These are phyloP conservation scores for Sporisorium graminicola DNA, from an alignment of 1,284 basidiomycete genomes.

Conservation along the genomic window DNA sequence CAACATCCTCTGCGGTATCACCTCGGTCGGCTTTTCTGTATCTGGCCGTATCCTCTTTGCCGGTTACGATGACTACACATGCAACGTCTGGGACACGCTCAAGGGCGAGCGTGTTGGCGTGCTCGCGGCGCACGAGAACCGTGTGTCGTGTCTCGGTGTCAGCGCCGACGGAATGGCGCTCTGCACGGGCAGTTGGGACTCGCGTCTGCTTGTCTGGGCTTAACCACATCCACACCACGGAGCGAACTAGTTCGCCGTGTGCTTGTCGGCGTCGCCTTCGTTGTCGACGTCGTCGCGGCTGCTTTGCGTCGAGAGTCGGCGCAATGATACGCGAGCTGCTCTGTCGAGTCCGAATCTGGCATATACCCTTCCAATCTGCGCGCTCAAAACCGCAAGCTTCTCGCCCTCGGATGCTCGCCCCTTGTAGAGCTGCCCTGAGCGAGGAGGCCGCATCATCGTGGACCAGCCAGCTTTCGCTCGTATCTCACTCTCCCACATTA, in stretches of 20 bases:
- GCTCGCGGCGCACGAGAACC: slow-evolving; percentile 95
- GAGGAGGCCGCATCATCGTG: neutral
- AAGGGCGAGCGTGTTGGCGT: slow-evolving; percentile 98
- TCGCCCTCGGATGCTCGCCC: neutral
- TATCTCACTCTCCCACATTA: neutral
- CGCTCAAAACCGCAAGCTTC: neutral
- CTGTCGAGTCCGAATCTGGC: slow-evolving; percentile 7
- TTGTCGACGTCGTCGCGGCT: neutral
- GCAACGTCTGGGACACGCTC: slow-evolving; percentile 99
- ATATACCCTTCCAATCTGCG: slow-evolving; percentile 24
- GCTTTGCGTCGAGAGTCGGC: too few relatives aligned
- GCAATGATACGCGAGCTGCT: neutral
- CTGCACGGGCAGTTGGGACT: slow-evolving; percentile 98
- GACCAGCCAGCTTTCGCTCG: slow-evolving; percentile 5
- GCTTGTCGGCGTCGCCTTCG: too few relatives aligned
- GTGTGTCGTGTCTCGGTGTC: slow-evolving; percentile 95
- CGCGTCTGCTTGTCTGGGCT: slow-evolving; percentile 77
- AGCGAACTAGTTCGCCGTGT: neutral
- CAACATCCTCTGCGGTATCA: slow-evolving; percentile 98
- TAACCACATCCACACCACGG: slow-evolving; percentile 6
- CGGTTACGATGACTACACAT: slow-evolving; percentile 99
- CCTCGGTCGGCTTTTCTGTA: slow-evolving; percentile 96
- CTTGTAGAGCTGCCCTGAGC: neutral
- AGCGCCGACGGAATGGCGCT: slow-evolving; percentile 96
- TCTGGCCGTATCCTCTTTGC: slow-evolving; percentile 97